Percentiles rank a stretch among this genome's conserved stretches.
These are phyloP conservation scores for Sarocladiaceae sp. DNA, from an alignment of 2,329 filamentous ascomycete genomes.

Conservation along the genomic window DNA sequence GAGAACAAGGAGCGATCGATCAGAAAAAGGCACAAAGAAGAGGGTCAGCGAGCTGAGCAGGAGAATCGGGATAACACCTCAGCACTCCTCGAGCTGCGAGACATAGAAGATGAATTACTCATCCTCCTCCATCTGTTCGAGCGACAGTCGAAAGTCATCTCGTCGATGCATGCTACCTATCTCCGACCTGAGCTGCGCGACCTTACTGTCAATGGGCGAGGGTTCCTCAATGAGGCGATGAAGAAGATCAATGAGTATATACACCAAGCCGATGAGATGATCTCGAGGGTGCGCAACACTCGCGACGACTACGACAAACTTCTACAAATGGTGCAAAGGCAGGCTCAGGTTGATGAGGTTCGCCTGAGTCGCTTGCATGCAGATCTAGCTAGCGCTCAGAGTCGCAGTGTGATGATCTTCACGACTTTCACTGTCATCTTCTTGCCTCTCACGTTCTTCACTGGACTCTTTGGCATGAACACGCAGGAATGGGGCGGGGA, in stretches of 20 bases:
- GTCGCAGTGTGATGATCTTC: constrained; percentile 62
- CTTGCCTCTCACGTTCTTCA: constrained; percentile 61
- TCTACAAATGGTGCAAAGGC: constrained; percentile 63
- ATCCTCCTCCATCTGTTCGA: constrained; percentile 54
- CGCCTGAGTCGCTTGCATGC: constrained; percentile 59
- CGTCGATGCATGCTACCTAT: constrained; percentile 42
- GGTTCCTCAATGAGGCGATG: constrained; percentile 50
- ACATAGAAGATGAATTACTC: constrained; percentile 60
- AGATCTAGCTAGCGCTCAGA: constrained; percentile 58
- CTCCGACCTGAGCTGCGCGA: constrained; percentile 34
- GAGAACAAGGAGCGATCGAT: constrained; percentile 37
- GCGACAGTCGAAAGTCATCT: constrained; percentile 48
- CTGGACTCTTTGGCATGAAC: constrained; percentile 62
- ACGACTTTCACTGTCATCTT: constrained; percentile 62
- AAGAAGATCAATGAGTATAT: constrained; percentile 51
- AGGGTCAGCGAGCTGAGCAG: constrained; percentile 42
- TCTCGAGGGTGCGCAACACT: constrained; percentile 50
- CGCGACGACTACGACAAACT: constrained; percentile 62
- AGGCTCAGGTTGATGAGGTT: constrained; percentile 63
- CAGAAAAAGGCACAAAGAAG: constrained; percentile 32
- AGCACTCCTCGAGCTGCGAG: constrained; percentile 56
- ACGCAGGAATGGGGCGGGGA: constrained; percentile 54
- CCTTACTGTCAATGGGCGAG: constrained; percentile 40
- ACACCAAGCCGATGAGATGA: constrained; percentile 52
- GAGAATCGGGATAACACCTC: constrained; percentile 62